Evolutionary conservation across 768 basidiomycete species (phyloP).

Genomic region (Cystobasidiopsis lactophilus): DNA sequence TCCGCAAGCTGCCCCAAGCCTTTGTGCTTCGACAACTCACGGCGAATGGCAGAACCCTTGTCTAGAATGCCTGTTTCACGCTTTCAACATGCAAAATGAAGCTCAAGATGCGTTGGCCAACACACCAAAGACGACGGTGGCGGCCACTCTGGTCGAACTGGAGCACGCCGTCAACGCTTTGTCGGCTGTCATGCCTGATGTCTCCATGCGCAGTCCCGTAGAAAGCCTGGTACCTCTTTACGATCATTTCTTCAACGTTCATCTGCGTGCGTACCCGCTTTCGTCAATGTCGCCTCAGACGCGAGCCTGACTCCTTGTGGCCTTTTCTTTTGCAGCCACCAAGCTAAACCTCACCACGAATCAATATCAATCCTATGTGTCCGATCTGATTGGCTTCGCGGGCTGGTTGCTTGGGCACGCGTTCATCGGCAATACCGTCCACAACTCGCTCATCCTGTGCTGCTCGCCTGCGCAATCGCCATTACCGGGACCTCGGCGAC

Average conservation of each 20-base stretch:
- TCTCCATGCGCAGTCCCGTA: neutral
- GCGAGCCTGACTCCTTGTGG: too few species aligned
- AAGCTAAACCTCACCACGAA: neutral
- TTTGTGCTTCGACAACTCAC: too few species aligned
- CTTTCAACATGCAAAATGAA: conserved; percentile 8
- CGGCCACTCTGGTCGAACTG: neutral
- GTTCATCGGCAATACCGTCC: neutral
- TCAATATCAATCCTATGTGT: neutral
- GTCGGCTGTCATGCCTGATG: neutral
- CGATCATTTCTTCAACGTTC: neutral
- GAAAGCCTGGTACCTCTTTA: neutral
- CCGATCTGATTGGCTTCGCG: neutral
- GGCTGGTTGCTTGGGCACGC: neutral
- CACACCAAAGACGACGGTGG: neutral
- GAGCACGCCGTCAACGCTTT: neutral
- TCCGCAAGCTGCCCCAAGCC: neutral
- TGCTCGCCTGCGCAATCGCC: neutral
- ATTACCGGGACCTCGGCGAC: neutral
- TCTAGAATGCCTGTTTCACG: conserved; percentile 3
- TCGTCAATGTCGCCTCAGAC: too few species aligned
- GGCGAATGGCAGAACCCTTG: conserved; percentile 1
- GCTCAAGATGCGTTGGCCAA: neutral
- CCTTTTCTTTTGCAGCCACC: neutral
- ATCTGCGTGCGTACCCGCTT: neutral
- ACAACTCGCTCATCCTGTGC: neutral